These are phyloP conservation scores for Paradendryphiella salina DNA, from an alignment of 2,329 filamentous ascomycete species.

Conservation along the genomic window DNA sequence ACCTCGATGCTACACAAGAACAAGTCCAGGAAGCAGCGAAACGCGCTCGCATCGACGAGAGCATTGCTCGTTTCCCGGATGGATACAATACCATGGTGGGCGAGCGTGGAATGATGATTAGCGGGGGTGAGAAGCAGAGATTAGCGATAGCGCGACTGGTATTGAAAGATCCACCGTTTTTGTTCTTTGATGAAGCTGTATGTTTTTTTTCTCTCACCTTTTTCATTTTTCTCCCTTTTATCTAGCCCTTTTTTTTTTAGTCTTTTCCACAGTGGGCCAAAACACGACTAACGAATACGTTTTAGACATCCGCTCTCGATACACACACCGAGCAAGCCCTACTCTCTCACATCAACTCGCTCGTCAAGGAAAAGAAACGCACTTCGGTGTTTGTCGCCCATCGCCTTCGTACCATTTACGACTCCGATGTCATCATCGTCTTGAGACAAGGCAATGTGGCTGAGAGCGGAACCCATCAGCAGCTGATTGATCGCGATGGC, in stretches of 20 bases:
- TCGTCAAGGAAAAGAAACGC: slow-evolving; percentile 81
- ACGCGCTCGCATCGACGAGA: slow-evolving; percentile 79
- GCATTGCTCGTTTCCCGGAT: slow-evolving; percentile 74
- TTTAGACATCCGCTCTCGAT: slow-evolving; percentile 78
- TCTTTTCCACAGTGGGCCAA: slow-evolving; percentile 3
- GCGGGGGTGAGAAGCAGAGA: slow-evolving; percentile 90
- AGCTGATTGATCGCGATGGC: slow-evolving; percentile 76
- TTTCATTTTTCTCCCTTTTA: not conserved
- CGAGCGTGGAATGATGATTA: slow-evolving; percentile 95
- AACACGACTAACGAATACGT: slow-evolving; percentile 3
- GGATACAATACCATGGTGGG: slow-evolving; percentile 90
- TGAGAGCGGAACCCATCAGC: slow-evolving; percentile 83
- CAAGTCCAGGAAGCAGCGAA: slow-evolving; percentile 76
- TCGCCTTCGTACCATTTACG: slow-evolving; percentile 87
- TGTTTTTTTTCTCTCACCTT: slow-evolving; percentile 30
- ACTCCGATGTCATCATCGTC: slow-evolving; percentile 89
- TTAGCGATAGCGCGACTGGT: slow-evolving; percentile 81
- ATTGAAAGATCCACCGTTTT: slow-evolving; percentile 82
- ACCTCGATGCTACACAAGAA: slow-evolving; percentile 73
- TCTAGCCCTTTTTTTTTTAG: no score
- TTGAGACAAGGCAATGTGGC: slow-evolving; percentile 81
- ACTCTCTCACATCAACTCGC: slow-evolving; percentile 89
- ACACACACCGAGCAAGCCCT: slow-evolving; percentile 92
- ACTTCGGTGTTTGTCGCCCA: slow-evolving; percentile 97
- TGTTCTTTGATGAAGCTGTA: slow-evolving; percentile 92